Evolutionary conservation across 2,329 filamentous ascomycete genomes (phyloP).

Genomic region (Botrytis porri): DNA sequence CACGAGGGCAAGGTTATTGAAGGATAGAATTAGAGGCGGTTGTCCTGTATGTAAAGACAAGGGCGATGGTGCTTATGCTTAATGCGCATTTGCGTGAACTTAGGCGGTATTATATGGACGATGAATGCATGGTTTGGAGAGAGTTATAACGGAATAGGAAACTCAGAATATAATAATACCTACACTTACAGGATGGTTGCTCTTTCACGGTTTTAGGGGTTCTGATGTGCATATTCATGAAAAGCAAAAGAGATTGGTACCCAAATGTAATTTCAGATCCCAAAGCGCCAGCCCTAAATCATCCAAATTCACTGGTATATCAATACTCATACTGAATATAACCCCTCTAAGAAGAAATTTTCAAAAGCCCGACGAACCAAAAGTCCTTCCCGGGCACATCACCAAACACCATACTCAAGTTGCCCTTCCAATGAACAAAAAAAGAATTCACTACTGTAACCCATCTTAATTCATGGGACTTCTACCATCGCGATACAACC

Average conservation of each 20-base stretch:
- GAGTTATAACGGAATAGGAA: background rate
- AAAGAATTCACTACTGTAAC: conserved; percentile 13
- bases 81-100: background rate
- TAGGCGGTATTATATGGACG: background rate
- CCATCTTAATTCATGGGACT: conserved; percentile 42
- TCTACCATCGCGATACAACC: conserved; percentile 60
- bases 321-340: background rate
- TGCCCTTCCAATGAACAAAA: background rate
- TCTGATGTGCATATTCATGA: background rate
- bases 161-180: conserved; percentile 21
- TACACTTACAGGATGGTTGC: background rate
- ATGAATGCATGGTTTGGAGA: conserved; percentile 2
- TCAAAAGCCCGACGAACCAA: background rate
- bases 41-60: conserved; percentile 55
- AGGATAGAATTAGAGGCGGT: conserved; percentile 64
- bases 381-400: too few species aligned
- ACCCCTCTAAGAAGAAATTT: background rate
- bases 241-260: background rate
- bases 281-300: background rate
- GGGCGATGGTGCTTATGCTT: conserved; percentile 9
- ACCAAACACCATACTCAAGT: background rate
- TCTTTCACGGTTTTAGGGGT: background rate
- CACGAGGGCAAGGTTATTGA: conserved; percentile 75
- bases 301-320: background rate
- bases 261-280: background rate